Evolutionary conservation across 805 yeast species (phyloP).

Genomic region (Myxozyma udenii): DNA sequence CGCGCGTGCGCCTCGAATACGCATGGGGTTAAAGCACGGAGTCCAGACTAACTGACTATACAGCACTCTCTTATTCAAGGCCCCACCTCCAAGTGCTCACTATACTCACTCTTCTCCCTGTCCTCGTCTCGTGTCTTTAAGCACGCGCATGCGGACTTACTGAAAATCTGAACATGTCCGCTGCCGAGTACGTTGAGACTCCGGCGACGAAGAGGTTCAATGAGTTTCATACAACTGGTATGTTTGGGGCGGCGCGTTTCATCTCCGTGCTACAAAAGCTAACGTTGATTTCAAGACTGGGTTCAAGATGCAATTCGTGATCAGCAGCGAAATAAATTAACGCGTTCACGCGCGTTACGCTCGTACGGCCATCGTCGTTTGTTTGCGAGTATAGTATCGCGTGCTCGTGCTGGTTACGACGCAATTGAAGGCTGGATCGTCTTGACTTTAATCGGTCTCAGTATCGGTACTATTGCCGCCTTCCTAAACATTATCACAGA

Average conservation of each 20-base stretch:
- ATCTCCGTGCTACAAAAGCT: background rate
- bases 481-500: slow-evolving; percentile 76
- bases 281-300: slow-evolving; percentile 47
- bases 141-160: no score
- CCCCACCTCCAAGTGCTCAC: no score
- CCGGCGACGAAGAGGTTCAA: slow-evolving; percentile 47
- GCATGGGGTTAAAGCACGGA: no score
- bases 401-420: slow-evolving; percentile 27
- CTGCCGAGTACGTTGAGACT: slow-evolving; percentile 10
- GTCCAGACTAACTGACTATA: no score
- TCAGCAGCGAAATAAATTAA: slow-evolving; percentile 23
- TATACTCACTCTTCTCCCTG: no score
- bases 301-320: slow-evolving; percentile 51
- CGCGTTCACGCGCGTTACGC: slow-evolving; percentile 8
- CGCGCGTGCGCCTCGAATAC: no score
- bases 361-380: slow-evolving; percentile 3
- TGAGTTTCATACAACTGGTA: slow-evolving; percentile 44
- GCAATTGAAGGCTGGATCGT: slow-evolving; percentile 65
- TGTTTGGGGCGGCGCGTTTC: background rate
- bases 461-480: slow-evolving; percentile 82
- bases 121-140: no score
- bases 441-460: slow-evolving; percentile 67
- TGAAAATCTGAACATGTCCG: slow-evolving; percentile 2
- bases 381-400: slow-evolving; percentile 3
- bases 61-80: no score